These are phyloP conservation scores for Trichoderma asperellum DNA, from an alignment of 2,329 filamentous ascomycete genomes.

Conservation along the genomic window DNA sequence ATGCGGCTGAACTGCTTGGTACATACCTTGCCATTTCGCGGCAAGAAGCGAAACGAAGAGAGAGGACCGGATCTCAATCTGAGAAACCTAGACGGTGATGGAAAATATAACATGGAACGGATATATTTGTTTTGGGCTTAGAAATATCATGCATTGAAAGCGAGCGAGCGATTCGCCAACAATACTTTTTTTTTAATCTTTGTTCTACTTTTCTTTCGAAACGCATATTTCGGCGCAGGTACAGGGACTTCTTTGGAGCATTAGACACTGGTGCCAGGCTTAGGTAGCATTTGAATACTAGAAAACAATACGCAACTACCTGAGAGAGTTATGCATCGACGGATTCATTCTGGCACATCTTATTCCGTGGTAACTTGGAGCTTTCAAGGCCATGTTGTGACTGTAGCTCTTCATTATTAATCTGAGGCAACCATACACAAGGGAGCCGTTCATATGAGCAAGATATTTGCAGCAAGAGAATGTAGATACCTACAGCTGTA, in stretches of 20 bases:
- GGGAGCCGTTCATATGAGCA: too few relatives aligned
- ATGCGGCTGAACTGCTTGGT: conserved; percentile 34
- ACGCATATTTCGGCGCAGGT: conserved; percentile 3
- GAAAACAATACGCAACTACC: neutral
- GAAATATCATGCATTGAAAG: neutral
- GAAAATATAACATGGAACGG: neutral
- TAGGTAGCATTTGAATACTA: neutral
- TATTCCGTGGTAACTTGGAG: too few relatives aligned
- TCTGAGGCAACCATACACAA: too few relatives aligned
- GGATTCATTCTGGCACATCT: too few relatives aligned
- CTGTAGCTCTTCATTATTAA: too few relatives aligned
- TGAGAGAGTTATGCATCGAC: neutral
- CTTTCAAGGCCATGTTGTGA: too few relatives aligned
- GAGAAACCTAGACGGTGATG: conserved; percentile 2
- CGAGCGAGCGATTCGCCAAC: conserved; percentile 12
- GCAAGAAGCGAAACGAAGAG: neutral
- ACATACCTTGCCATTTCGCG: conserved; percentile 30
- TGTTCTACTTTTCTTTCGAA: neutral
- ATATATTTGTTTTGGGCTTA: neutral
- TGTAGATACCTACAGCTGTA: too few relatives aligned
- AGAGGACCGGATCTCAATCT: neutral
- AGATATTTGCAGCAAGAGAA: too few relatives aligned
- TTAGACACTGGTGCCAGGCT: neutral
- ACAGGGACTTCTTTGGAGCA: neutral
- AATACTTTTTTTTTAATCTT: neutral